Percentiles rank a stretch among this genome's conserved stretches.
These are phyloP conservation scores for Lipomyces chichibuensis DNA, from an alignment of 805 yeast genomes.

Conservation along the genomic window DNA sequence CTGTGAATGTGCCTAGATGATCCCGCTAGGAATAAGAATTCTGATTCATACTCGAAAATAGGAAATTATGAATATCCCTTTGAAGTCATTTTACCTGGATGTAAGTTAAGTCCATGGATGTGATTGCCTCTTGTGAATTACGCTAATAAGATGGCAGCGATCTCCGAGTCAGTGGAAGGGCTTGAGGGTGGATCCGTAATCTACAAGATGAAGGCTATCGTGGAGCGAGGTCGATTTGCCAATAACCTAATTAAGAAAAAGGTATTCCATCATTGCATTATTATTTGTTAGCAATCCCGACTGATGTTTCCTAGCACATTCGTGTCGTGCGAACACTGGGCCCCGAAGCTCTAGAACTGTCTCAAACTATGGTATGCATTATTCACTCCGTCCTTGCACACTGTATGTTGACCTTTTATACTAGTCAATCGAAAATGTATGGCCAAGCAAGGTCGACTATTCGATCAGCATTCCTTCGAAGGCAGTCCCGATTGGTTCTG, in stretches of 20 bases:
- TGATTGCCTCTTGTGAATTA: neutral
- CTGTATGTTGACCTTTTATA: neutral
- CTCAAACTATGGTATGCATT: conserved; percentile 67
- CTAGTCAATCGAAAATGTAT: conserved; percentile 81
- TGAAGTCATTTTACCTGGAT: conserved; percentile 80
- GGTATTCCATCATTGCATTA: neutral
- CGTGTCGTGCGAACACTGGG: conserved; percentile 85
- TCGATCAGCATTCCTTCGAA: conserved; percentile 82
- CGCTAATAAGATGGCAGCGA: conserved; percentile 10
- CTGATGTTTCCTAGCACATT: conserved; percentile 50
- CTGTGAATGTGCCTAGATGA: neutral
- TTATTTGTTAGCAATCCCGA: neutral
- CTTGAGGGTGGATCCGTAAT: conserved; percentile 74
- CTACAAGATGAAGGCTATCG: conserved; percentile 73
- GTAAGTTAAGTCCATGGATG: conserved; percentile 40
- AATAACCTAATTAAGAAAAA: conserved; percentile 66
- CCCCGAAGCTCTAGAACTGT: conserved; percentile 80
- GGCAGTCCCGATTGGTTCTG: conserved; percentile 88
- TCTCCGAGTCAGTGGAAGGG: conserved; percentile 89
- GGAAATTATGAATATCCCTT: conserved; percentile 94
- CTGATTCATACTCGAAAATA: conserved; percentile 39
- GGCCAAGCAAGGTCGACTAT: conserved; percentile 95
- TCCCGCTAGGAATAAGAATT: neutral
- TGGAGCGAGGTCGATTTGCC: conserved; percentile 81
- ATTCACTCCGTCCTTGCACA: neutral